These are phyloP conservation scores for Verticillium alfalfae DNA, from an alignment of 2,329 filamentous ascomycete species.

Conservation along the genomic window DNA sequence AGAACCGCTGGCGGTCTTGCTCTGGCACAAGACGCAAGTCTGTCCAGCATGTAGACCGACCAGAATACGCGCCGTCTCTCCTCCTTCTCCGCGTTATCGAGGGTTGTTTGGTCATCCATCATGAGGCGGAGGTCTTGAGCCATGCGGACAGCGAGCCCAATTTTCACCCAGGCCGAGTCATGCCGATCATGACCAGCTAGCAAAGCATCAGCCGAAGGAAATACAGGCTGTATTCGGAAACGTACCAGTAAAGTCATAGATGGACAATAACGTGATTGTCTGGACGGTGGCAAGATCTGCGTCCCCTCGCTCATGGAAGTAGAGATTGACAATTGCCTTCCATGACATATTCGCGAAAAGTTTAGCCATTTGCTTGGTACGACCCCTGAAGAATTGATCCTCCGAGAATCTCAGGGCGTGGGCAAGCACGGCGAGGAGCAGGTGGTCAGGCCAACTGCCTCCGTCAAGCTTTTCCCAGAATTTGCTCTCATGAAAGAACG, in stretches of 20 bases:
- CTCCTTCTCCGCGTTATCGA: conserved; percentile 18
- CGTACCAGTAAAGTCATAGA: conserved; percentile 30
- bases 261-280: conserved; percentile 26
- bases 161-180: conserved; percentile 28
- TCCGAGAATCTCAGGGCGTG: background rate
- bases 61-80: conserved; percentile 28
- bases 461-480: conserved; percentile 21
- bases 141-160: conserved; percentile 23
- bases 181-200: conserved; percentile 24
- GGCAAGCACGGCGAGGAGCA: background rate
- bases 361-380: background rate
- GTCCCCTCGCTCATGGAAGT: conserved; percentile 21
- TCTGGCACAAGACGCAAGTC: conserved; percentile 26
- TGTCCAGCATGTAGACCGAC: conserved; percentile 31
- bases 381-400: background rate
- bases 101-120: conserved; percentile 17
- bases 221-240: background rate
- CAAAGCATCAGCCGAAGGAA: background rate
- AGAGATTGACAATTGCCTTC: conserved; percentile 24
- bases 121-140: conserved; percentile 27
- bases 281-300: conserved; percentile 27
- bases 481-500: conserved; percentile 24
- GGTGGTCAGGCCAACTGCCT: background rate
- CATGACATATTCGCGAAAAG: conserved; percentile 15
- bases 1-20: conserved; percentile 24